Evolutionary conservation across 129 eudicot species (phyloP).

Genomic region (Heracleum sosnowskyi): DNA sequence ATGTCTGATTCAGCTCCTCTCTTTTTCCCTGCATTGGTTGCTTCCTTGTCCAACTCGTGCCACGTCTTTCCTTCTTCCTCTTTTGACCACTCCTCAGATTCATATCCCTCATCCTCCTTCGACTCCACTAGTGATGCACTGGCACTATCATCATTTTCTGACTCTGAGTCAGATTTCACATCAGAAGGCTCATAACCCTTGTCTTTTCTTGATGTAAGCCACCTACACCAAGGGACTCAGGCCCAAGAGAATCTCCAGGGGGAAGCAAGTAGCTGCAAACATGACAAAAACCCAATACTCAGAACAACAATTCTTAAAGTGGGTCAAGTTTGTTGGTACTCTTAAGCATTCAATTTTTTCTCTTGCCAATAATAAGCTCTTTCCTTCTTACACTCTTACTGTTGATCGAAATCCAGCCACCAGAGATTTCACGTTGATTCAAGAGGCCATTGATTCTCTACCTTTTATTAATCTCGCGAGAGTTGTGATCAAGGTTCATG

Average conservation of each 20-base stretch:
- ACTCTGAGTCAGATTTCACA: slow-evolving; percentile 38
- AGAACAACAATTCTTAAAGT: slow-evolving; percentile 79
- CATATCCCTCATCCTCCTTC: slow-evolving; percentile 36
- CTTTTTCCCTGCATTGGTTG: slow-evolving; percentile 55
- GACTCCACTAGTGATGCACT: slow-evolving; percentile 47
- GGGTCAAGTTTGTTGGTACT: slow-evolving; percentile 85
- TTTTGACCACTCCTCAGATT: slow-evolving; percentile 30
- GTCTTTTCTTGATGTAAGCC: slow-evolving; percentile 18
- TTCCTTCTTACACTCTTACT: slow-evolving; percentile 59
- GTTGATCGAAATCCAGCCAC: slow-evolving; percentile 63
- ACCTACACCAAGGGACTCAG: slow-evolving; percentile 48
- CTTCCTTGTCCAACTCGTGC: slow-evolving; percentile 72
- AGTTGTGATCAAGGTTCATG: slow-evolving; percentile 74
- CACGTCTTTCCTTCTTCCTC: slow-evolving; percentile 54
- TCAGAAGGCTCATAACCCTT: slow-evolving; percentile 52
- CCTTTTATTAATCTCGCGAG: slow-evolving; percentile 71
- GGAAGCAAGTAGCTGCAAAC: slow-evolving; percentile 42
- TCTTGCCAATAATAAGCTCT: slow-evolving; percentile 60
- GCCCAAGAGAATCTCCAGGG: slow-evolving; percentile 25
- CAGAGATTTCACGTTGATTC: slow-evolving; percentile 77
- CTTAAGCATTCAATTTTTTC: slow-evolving; percentile 74
- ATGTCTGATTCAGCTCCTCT: slow-evolving; percentile 53
- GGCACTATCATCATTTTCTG: slow-evolving; percentile 41
- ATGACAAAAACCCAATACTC: slow-evolving; percentile 62
- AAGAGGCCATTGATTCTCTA: slow-evolving; percentile 83